phyloP scores from a whole-genome alignment of 495 filamentous ascomycete genomes.

The Aspergillus avenaceus region DNA sequence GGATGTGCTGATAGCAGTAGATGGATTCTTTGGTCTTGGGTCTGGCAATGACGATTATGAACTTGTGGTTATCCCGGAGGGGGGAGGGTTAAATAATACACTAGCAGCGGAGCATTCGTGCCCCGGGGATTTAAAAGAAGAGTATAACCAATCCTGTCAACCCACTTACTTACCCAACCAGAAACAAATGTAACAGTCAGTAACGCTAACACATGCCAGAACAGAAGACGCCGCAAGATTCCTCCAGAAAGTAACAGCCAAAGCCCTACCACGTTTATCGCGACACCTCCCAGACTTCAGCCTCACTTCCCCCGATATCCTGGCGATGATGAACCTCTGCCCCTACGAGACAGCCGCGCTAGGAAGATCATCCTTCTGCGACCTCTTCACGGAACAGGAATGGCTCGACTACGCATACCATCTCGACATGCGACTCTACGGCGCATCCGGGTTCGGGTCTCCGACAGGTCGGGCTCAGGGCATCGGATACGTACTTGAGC shows the following conservation, averaged over 20 bases:
- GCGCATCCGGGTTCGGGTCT: constrained; percentile 52
- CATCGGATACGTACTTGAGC: constrained; percentile 59
- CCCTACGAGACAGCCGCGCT: constrained; percentile 27
- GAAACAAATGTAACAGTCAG: no score
- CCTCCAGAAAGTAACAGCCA: constrained; percentile 20
- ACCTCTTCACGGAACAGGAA: constrained; percentile 54
- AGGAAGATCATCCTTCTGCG: constrained; percentile 38
- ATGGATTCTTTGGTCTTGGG: constrained; percentile 33
- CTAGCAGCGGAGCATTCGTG: constrained; percentile 40
- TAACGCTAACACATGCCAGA: constrained; percentile 15
- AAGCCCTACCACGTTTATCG: constrained; percentile 22
- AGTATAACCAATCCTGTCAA: constrained; percentile 5
- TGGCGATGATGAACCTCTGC: constrained; percentile 47
- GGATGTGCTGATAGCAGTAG: constrained; percentile 12
- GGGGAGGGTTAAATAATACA: constrained; percentile 45
- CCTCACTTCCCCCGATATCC: constrained; percentile 46
- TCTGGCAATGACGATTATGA: constrained; percentile 37
- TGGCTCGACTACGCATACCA: constrained; percentile 53
- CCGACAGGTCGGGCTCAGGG: constrained; percentile 58
- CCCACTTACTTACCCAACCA: no score
- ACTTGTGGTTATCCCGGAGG: constrained; percentile 45
- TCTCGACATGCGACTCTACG: constrained; percentile 56
- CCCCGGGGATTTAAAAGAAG: constrained; percentile 8
- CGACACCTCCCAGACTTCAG: constrained; percentile 37
- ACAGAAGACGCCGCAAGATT: constrained; percentile 20